Evolutionary conservation across 768 basidiomycete genomes (phyloP).

Genomic region (Pleurotus djamor): DNA sequence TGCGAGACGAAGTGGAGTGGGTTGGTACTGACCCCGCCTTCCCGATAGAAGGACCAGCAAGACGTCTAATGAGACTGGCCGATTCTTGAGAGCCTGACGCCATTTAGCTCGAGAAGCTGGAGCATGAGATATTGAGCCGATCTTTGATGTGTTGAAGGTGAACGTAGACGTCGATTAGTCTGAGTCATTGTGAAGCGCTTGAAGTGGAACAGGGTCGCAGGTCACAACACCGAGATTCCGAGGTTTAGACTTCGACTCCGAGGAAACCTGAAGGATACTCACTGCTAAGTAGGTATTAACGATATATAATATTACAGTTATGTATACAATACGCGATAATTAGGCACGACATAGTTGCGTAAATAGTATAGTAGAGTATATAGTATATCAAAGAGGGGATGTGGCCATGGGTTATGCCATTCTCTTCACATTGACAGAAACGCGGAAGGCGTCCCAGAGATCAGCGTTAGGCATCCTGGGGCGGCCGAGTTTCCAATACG

Average conservation of each 20-base stretch:
- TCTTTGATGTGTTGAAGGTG: too few species aligned
- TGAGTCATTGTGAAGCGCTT: not conserved
- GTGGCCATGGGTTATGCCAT: constrained; percentile 1
- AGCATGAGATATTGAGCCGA: too few species aligned
- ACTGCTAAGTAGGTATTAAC: too few species aligned
- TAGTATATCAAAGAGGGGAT: not conserved
- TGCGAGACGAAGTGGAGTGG: not conserved
- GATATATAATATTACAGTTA: too few species aligned
- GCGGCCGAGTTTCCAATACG: not conserved
- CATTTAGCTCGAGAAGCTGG: not conserved
- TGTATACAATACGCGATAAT: too few species aligned
- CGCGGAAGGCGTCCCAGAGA: constrained; percentile 29
- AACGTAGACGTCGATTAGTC: too few species aligned
- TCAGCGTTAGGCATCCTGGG: constrained; percentile 5
- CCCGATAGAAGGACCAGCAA: constrained; percentile 85
- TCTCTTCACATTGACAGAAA: constrained; percentile 21
- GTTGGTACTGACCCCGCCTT: constrained; percentile 74
- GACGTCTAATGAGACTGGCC: constrained; percentile 69
- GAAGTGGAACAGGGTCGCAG: not conserved
- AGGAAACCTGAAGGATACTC: too few species aligned
- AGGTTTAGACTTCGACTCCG: too few species aligned
- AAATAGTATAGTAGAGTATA: too few species aligned
- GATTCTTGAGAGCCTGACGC: constrained; percentile 47
- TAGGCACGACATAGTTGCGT: too few species aligned
- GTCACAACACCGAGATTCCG: too few species aligned